Percentiles rank a stretch among this genome's conserved stretches.
Evolutionary conservation across 2,329 filamentous ascomycete species (phyloP).

Genomic region (Phyllosticta capitalensis): DNA sequence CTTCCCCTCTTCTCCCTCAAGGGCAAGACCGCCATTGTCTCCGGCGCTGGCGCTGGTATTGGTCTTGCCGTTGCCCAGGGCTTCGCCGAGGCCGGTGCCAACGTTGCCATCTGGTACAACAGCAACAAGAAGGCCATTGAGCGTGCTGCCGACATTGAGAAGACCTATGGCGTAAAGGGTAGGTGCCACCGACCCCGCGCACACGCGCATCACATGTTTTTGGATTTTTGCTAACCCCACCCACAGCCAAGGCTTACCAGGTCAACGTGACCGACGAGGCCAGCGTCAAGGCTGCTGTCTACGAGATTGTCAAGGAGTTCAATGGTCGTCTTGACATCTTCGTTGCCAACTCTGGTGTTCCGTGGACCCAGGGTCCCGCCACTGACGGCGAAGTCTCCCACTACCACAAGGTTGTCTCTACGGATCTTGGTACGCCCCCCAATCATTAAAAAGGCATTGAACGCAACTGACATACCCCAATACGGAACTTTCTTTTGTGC

Average conservation of each 20-base stretch:
- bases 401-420: conserved; percentile 67
- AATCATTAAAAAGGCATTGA: too few relatives aligned
- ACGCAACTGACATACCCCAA: too few relatives aligned
- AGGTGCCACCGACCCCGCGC: neutral
- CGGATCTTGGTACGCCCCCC: too few relatives aligned
- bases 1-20: conserved; percentile 27
- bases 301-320: conserved; percentile 57
- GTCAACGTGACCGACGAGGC: conserved; percentile 49
- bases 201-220: neutral
- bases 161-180: conserved; percentile 12
- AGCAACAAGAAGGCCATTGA: conserved; percentile 48
- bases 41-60: conserved; percentile 41
- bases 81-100: conserved; percentile 22
- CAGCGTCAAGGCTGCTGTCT: conserved; percentile 47
- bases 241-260: conserved; percentile 51
- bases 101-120: conserved; percentile 54
- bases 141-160: conserved; percentile 25
- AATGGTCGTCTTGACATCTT: conserved; percentile 59
- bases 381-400: conserved; percentile 63
- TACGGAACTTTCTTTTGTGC: conserved; percentile 82
- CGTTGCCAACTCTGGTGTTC: conserved; percentile 59
- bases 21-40: conserved; percentile 40
- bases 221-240: neutral
- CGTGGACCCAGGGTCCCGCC: conserved; percentile 52
- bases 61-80: conserved; percentile 29